Evolutionary conservation across 2,329 filamentous ascomycete genomes (phyloP), one percentile per base, ranked within the genome.

Genomic region (Colletotrichum spinosum): DNA sequence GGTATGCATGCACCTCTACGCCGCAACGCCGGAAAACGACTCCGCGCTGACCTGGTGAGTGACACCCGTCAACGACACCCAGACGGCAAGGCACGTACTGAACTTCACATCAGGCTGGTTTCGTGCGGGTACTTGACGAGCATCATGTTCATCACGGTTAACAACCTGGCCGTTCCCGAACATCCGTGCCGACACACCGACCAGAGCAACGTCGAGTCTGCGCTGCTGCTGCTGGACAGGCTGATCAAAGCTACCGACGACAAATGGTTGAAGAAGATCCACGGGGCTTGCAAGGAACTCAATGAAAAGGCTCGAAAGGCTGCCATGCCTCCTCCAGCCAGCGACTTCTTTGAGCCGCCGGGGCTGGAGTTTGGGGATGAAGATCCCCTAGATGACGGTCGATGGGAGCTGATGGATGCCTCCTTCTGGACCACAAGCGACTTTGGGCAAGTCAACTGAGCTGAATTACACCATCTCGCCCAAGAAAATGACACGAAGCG

Each of bases 111-210:
- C 0, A 67, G 65, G 65, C n/a, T 61, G 25, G 56, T 66, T 2
- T 46, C 61, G 4, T 67, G 65, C 15, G 55, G 60, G 1, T 56
- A 67, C n/a, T 9, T 67, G 34, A 67, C 65, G 2, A 64, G 55
- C 41, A 17, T 66, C 38, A 60, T 67, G 61, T 56, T 67, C 34
- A 59, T 67, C 56, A 45, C 61, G 0, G 62, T 66, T 13, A 67
- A 67, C 38, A 67, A 58, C 49, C 39, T 67, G 6, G 35, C 49
- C 8, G 17, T 44, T 13, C 65, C 61, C 2, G 39, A 58, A 4
- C 37, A 55, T 2, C 45, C 54, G 0, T 53, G 13, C 7, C 55
- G 55, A 13, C 25, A 42, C 8, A 50, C 51, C 0, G 65, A 67
- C 44, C 65, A 67, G 49, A 60, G 65, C 33, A 57, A 65, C 3